Base-by-base conservation (phyloP, 306 rosid genomes). In the Vigna mungo region DNA sequence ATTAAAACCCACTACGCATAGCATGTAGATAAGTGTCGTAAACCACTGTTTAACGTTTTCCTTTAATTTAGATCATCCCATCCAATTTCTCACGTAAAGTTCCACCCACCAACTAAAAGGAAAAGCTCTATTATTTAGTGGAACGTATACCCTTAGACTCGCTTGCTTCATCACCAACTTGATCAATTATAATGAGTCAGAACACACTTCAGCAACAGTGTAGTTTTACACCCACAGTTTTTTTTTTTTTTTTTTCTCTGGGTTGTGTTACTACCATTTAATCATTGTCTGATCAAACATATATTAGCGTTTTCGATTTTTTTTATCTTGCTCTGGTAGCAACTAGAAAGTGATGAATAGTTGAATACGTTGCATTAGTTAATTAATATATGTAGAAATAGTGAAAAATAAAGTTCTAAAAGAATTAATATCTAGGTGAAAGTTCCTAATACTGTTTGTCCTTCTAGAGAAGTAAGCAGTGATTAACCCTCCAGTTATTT, bases 131-230 rank as follows among this genome's bases (percentile, higher is more conserved):
- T 16, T 68, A 6, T 12, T 64, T 56, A 78, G 83, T 78, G 85
- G 85, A 71, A 0, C 9, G 67, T 32, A 61, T 61, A 41, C 52
- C 62, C 70, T 74, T 17, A 80, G 75, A 27, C 36, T 23, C 16
- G 12, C 20, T 64, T 68, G 23, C 60, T 55, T 47, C 44, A 58
- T 25, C 17, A 18, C 47, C 47, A 32, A 36, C 68, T 62, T 36
- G 30, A 37, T 34, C 16, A 65, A 17, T 65, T 65, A 2, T 16
- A 9, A 49, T 48, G 85, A 77, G 76, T 82, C 85, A 82, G 85
- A 82, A 16, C 55, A 56, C 85, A 82, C 85, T 70, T 69, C 23
- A 66, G 51, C 23, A 27, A 8, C 72, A 18, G n/a, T 36, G 20
- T 32, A 62, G 46, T 30, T 71, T 52, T 54, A 37, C 52, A 32